These are phyloP conservation scores for Dunaliella primolecta DNA, from an alignment of 139 green algal genomes.

Conservation along the genomic window DNA sequence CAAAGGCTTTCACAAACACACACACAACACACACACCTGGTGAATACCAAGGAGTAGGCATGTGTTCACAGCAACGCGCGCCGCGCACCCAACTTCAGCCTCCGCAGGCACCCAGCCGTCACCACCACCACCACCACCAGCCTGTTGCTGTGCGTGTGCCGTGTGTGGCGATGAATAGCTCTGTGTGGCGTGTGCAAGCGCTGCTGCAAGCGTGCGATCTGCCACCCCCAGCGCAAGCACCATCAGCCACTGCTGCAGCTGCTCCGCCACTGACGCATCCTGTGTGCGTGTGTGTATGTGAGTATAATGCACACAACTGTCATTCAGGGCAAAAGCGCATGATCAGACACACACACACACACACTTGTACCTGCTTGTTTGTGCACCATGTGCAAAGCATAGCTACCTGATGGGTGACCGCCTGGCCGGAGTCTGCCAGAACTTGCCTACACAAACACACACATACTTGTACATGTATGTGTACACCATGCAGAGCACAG, in stretches of 20 bases:
- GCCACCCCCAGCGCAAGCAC: slow-evolving; percentile 1
- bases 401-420: too few species aligned
- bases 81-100: slow-evolving; percentile 14
- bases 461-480: too few species aligned
- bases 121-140: neutral
- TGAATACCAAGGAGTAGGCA: slow-evolving; percentile 35
- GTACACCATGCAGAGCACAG: too few species aligned
- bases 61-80: slow-evolving; percentile 31
- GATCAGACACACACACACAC: neutral
- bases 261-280: neutral
- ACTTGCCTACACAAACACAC: too few species aligned
- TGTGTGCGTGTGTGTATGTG: neutral
- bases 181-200: neutral
- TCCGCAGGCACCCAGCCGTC: neutral
- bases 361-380: too few species aligned
- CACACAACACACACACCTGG: slow-evolving; percentile 24
- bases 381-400: too few species aligned
- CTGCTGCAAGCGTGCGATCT: neutral
- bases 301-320: too few species aligned
- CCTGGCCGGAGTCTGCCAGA: too few species aligned
- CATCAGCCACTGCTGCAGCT: neutral
- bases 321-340: too few species aligned
- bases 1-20: neutral
- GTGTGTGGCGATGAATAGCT: too few species aligned
- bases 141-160: neutral